Evolutionary conservation across 225 moss, liverwort and hornwort species (phyloP), one percentile per base, ranked within the genome.

Genomic region (Sphagnum tenellum): DNA sequence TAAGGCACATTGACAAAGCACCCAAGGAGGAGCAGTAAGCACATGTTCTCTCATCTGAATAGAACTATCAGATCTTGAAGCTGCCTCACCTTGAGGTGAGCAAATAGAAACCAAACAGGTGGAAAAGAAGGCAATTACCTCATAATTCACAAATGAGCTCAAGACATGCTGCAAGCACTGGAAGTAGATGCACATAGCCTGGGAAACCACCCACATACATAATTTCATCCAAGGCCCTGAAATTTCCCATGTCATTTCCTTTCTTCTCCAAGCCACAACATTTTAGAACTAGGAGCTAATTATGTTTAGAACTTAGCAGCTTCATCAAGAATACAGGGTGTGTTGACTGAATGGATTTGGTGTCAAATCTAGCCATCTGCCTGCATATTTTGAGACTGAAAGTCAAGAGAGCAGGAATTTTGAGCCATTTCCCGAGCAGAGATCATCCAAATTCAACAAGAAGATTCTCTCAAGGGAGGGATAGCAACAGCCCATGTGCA

Each of bases 211-310:
- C 87, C 64, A 87, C 79, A 47, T 80, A 79, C 62, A 87, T 60
- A 53, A 89, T 78, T 48, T 89, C 87, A 58, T 82, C 82, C 29
- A 89, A 76, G 13, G 82, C 75, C 72, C 89, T 89, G 64, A 89
- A 89, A 47, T 82, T 89, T 57, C 89, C 89, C 71, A 80, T 64
- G 67, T 87, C 80, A 69, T 87, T 87, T 77, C 79, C 84, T 77
- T 78, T 87, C 87, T 89, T 87, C 3, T 69, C 86, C 89, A 83
- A 78, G 84, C 75, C 57, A 81, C 29, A 29, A 29, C 29, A 29
- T 29, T 0, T 29, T 29, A 29, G 29, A 29, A 29, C 29, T 29
- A 29, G 29, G 29, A 29, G 29, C 29, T 29, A 29, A 29, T 0
- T 1, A 29, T 29, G 29, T 29, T 29, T 29, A 29, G 29, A 29